Percentiles rank a stretch among this genome's conserved stretches.
phyloP scores from a whole-genome alignment of 106 monocot species.

The Dioscorea alata region DNA sequence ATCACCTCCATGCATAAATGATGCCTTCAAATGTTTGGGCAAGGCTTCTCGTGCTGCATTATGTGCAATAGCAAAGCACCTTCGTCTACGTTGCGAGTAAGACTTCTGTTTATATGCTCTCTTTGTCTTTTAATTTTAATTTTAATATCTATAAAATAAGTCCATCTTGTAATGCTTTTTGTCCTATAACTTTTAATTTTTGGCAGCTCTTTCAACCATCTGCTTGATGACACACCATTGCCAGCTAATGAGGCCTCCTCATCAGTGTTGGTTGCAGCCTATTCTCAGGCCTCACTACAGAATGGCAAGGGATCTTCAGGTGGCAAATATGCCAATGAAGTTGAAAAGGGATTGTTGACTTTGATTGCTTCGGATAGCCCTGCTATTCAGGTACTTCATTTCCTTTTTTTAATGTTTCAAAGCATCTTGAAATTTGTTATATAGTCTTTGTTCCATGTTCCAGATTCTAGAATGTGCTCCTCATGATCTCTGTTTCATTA shows the following conservation, averaged over 20 bases:
- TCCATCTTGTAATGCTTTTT: neutral
- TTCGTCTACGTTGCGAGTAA: constrained; percentile 86
- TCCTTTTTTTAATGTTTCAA: too few relatives aligned
- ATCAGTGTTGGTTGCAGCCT: constrained; percentile 62
- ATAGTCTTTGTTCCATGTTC: neutral
- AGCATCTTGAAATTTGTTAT: too few relatives aligned
- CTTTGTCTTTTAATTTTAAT: constrained; percentile 5
- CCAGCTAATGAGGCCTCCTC: constrained; percentile 75
- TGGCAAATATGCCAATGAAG: constrained; percentile 37
- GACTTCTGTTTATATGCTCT: constrained; percentile 2
- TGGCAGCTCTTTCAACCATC: constrained; percentile 81
- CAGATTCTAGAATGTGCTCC: neutral
- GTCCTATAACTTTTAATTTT: neutral
- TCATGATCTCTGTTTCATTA: neutral
- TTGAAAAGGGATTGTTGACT: constrained; percentile 78
- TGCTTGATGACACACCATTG: constrained; percentile 89
- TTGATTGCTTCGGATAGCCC: constrained; percentile 73
- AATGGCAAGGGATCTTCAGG: constrained; percentile 35
- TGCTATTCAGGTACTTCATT: constrained; percentile 59
- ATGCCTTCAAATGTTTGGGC: constrained; percentile 78
- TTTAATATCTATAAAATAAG: neutral
- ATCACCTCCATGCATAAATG: constrained; percentile 77
- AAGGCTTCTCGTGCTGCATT: constrained; percentile 71
- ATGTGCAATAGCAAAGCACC: constrained; percentile 73
- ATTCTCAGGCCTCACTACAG: constrained; percentile 34